Conservation (phyloP, 495 filamentous ascomycete species). For the Neurospora hispaniola region DNA sequence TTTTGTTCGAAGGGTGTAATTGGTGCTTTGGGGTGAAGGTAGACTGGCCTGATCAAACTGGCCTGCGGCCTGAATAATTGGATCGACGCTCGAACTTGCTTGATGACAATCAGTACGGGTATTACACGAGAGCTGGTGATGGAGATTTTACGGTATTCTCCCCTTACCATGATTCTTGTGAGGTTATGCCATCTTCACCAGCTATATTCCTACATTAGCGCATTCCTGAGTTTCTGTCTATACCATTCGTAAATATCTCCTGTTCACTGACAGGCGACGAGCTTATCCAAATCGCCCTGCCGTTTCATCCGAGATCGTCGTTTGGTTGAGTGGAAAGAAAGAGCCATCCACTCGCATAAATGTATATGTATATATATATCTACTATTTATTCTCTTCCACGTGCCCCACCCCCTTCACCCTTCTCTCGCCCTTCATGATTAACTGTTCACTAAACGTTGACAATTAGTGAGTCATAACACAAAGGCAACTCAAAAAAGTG, state of each 20-base stretch:
- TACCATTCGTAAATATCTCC: background rate
- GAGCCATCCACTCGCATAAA: background rate
- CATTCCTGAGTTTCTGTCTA: background rate
- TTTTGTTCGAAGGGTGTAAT: background rate
- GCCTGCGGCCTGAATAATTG: background rate
- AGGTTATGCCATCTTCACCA: background rate
- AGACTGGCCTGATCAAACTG: too few species aligned
- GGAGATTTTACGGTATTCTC: background rate
- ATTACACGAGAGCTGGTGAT: background rate
- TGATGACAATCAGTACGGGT: background rate
- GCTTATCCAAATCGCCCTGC: background rate
- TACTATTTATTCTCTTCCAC: background rate
- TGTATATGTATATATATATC: background rate
- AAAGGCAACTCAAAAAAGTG: background rate
- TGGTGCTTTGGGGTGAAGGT: too few species aligned
- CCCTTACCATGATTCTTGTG: background rate
- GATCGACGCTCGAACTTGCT: background rate
- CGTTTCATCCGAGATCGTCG: background rate
- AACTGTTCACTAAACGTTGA: background rate
- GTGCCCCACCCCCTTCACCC: background rate
- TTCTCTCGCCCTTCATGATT: background rate
- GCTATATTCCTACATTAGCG: background rate
- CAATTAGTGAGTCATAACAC: background rate
- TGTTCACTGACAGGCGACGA: background rate
- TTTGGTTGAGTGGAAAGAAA: background rate